Base-by-base conservation (phyloP, 2,329 filamentous ascomycete species). In the Metarhizium guizhouense region DNA sequence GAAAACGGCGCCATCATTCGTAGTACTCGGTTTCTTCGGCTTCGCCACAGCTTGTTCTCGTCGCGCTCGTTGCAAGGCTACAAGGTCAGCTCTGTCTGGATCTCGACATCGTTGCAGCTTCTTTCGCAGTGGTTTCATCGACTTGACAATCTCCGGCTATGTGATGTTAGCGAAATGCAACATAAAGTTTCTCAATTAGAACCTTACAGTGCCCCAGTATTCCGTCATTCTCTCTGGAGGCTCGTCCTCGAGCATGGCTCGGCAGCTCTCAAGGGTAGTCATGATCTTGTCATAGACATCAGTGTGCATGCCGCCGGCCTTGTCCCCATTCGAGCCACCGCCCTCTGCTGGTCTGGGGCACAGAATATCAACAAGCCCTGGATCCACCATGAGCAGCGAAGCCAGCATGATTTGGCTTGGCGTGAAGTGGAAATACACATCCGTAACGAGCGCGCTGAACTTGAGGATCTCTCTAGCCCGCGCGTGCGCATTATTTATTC, bases 381-480 rank as follows among this genome's bases (percentile, higher is more conserved):
- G 72, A 67, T 97, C 93, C 0, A 86, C 88, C 53, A 95, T 79
- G 14, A 86, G 77, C 32, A 96, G 73, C 0, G 92, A 85, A 0
- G 90, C 86, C 57, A 97, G 80, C 85, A 92, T 92, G 68, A 97
- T 95, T 70, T 99, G 94, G 29, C 89, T 88, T 0, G 94, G 94
- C 0, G 93, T 93, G 73, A 89, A 97, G 70, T 96, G 87, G 72
- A 97, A 96, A 74, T 97, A 97, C n/a, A 84, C 91, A 65, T 99
- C 94, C 30, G 93, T 96, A 58, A 96, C 80, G 52, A 95, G 76
- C 0, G 91, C 88, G 56, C 89, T 88, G 54, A 85, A 87, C 66
- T 90, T 90, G 54, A 95, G 81, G 50, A 90, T 78, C 20, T 85
- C 82, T 47, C 88, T 81, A 0, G 92, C 88, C 53, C 79, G 80